Percentiles rank a stretch among this genome's conserved stretches.
Conservation (phyloP, 352 stramenopile genomes). For the Globisporangium alternatum region DNA sequence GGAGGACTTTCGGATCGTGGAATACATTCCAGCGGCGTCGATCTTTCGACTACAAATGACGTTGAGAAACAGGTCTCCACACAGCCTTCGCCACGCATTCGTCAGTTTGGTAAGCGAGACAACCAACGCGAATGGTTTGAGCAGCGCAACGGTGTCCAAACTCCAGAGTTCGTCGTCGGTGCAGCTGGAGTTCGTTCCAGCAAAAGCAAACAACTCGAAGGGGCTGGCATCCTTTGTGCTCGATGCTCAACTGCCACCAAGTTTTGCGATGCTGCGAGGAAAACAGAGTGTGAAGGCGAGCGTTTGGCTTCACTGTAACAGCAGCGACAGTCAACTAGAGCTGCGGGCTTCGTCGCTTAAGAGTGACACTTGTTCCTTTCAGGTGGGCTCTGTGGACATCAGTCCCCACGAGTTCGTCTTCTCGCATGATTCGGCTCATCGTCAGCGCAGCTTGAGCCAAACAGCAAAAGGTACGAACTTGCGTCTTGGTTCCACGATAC, state of each 20-base stretch:
- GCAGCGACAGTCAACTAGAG: not conserved
- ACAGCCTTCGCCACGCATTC: constrained; percentile 23
- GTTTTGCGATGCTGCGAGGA: constrained; percentile 6
- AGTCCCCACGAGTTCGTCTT: not conserved
- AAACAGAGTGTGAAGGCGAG: constrained; percentile 1
- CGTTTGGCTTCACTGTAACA: constrained; percentile 18
- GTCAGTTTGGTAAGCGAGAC: constrained; percentile 19
- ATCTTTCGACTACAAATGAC: constrained; percentile 29
- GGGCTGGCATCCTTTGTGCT: constrained; percentile 12
- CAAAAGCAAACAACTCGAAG: not conserved
- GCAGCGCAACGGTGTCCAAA: not conserved
- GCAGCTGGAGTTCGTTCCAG: not conserved
- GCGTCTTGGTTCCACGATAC: not conserved
- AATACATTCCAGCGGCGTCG: constrained; percentile 37
- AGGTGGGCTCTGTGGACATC: constrained; percentile 8
- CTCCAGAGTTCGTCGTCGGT: constrained; percentile 12
- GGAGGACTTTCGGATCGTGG: constrained; percentile 29
- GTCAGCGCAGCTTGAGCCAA: not conserved
- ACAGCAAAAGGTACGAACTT: constrained; percentile 7
- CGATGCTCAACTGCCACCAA: constrained; percentile 3
- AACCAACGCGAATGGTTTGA: not conserved
- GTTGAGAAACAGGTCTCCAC: constrained; percentile 26
- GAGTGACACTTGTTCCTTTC: not conserved
- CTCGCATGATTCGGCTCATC: not conserved
- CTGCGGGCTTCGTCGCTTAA: not conserved